Base-by-base conservation (phyloP, 2,329 filamentous ascomycete species). In the Xylariaceae sp. region DNA sequence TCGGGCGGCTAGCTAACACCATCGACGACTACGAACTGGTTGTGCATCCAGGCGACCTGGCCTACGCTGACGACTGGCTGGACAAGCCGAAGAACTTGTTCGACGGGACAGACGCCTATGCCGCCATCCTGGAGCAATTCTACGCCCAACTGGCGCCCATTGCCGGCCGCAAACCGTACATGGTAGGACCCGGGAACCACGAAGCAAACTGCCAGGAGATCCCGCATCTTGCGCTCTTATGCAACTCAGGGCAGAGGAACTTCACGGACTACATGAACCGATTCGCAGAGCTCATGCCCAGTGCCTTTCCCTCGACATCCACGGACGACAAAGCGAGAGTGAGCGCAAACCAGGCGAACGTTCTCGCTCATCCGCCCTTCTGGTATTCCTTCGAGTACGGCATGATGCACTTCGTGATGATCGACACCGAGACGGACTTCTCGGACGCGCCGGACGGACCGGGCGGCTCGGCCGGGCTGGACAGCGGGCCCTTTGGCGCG, bases 381-480 rank as follows among this genome's bases (percentile, higher is more conserved):
- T 84, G 81, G 81, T 84, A 81, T 70, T 81, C 78, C 0, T 84
- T 83, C 62, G 81, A 84, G 55, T 82, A 84, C 64, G 81, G 81
- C 54, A 79, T 82, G 77, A 74, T 71, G 1, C 81, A 84, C 64
- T 66, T 81, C 47, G 70, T 76, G 29, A 80, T 81, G 78, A 74
- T 83, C 55, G 70, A 84, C 70, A 83, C 80, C 0, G 81, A 83
- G 60, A 84, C 81, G 2, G 81, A 84, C 67, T 82, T 84, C 56
- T 60, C 72, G 3, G 50, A 74, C 37, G 80, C 79, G 0, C 81
- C 81, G 0, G 78, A 81, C 46, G 70, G 67, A 0, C 64, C 64
- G 0, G 72, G 64, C 5, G 77, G 77, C 1, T 75, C 72, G 0
- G 72, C 75, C 0, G 57, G 69, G 7, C 64, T 82, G 1, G 64